These are phyloP conservation scores for Pestalotiopsis sp. DNA, from an alignment of 2,329 filamentous ascomycete genomes.

Conservation along the genomic window DNA sequence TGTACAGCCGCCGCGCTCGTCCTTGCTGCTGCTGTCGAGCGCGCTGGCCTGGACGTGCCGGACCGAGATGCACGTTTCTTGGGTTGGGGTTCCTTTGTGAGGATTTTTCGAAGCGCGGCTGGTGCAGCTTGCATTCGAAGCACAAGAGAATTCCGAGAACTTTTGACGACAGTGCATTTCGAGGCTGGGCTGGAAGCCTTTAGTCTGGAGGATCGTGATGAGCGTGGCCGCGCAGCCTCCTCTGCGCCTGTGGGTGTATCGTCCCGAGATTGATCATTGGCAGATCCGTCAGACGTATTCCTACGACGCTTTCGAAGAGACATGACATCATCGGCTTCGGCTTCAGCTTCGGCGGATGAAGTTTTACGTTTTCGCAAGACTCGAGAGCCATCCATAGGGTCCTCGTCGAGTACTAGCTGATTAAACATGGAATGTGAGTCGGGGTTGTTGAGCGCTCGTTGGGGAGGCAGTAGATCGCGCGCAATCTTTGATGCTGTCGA, in stretches of 20 bases:
- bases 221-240: slow-evolving; percentile 38
- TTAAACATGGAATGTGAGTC: slow-evolving; percentile 80
- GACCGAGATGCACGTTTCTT: slow-evolving; percentile 48
- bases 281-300: slow-evolving; percentile 46
- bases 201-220: slow-evolving; percentile 62
- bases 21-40: slow-evolving; percentile 33
- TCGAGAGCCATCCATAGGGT: slow-evolving; percentile 75
- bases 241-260: slow-evolving; percentile 36
- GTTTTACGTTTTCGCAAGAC: slow-evolving; percentile 84
- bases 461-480: slow-evolving; percentile 72
- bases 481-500: slow-evolving; percentile 68
- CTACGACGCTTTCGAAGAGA: slow-evolving; percentile 57
- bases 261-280: slow-evolving; percentile 32
- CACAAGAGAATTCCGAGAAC: slow-evolving; percentile 47
- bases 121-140: slow-evolving; percentile 62
- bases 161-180: slow-evolving; percentile 45
- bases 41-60: slow-evolving; percentile 33
- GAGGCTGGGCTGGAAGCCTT: slow-evolving; percentile 44
- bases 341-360: slow-evolving; percentile 67
- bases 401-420: slow-evolving; percentile 70
- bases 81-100: slow-evolving; percentile 60
- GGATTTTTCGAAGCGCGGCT: slow-evolving; percentile 61
- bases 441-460: slow-evolving; percentile 64
- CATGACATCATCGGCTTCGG: slow-evolving; percentile 57
- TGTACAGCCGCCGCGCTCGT: slow-evolving; percentile 36